These are phyloP conservation scores for Xylaria grammica DNA, from an alignment of 495 filamentous ascomycete genomes.

Conservation along the genomic window DNA sequence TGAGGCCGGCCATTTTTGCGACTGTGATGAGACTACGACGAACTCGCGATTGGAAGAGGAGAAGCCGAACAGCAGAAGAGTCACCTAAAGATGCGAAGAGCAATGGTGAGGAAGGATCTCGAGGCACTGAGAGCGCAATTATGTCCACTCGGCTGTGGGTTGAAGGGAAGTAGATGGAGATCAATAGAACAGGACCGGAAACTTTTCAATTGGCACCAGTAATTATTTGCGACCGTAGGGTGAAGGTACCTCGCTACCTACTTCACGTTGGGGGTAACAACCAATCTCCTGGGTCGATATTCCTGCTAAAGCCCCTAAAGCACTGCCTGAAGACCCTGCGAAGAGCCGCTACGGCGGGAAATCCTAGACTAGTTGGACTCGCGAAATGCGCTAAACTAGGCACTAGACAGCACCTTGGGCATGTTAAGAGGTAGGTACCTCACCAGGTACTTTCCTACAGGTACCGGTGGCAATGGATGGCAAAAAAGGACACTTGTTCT, in stretches of 20 bases:
- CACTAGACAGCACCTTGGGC: no score
- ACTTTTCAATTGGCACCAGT: constrained; percentile 4
- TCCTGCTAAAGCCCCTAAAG: neutral
- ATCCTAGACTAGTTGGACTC: neutral
- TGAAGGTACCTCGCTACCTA: no score
- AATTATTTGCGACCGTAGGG: neutral
- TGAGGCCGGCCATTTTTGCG: constrained; percentile 55
- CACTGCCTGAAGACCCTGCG: neutral
- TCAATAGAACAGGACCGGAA: constrained; percentile 6
- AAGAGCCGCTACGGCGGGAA: neutral
- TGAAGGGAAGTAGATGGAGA: constrained; percentile 20
- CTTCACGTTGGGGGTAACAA: neutral
- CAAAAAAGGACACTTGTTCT: constrained; percentile 27
- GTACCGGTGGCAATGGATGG: no score
- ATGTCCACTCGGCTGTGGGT: constrained; percentile 10
- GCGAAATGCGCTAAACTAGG: neutral
- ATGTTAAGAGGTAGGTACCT: no score
- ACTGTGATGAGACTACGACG: constrained; percentile 6
- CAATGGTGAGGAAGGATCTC: neutral
- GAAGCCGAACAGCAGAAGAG: neutral
- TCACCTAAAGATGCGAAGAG: neutral
- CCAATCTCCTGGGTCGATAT: neutral
- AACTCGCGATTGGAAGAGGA: neutral
- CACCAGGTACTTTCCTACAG: no score
- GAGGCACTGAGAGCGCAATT: neutral